phyloP scores from a whole-genome alignment of 1,284 basidiomycete species.

The Coniferiporia weirii region DNA sequence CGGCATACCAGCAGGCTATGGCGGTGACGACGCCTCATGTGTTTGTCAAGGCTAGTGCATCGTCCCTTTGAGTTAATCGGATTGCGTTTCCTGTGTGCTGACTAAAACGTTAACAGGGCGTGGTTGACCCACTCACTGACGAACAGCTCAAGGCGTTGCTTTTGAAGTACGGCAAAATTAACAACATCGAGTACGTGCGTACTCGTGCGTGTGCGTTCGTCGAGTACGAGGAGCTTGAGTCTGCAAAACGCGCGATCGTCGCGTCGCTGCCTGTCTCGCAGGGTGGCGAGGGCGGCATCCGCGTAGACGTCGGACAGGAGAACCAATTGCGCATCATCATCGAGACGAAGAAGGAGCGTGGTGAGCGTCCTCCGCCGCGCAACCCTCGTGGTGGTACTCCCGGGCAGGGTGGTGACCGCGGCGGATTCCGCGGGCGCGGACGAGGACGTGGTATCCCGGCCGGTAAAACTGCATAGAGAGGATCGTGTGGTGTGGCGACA shows the following conservation, averaged over 20 bases:
- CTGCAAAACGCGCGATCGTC: constrained; percentile 80
- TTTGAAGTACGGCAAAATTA: constrained; percentile 64
- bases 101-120: constrained; percentile 41
- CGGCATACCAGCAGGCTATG: constrained; percentile 47
- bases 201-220: constrained; percentile 91
- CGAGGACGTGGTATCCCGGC: constrained; percentile 8
- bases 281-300: constrained; percentile 88
- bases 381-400: constrained; percentile 19
- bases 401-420: constrained; percentile 6
- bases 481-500: neutral
- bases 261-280: constrained; percentile 57
- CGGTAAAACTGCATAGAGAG: constrained; percentile 1
- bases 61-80: neutral
- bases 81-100: constrained; percentile 9
- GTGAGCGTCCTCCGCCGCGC: constrained; percentile 30
- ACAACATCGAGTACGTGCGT: constrained; percentile 86
- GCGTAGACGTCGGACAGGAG: constrained; percentile 41
- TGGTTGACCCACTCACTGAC: constrained; percentile 70
- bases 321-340: constrained; percentile 31
- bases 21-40: constrained; percentile 66
- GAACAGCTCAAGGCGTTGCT: constrained; percentile 55
- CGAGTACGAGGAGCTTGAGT: constrained; percentile 78
- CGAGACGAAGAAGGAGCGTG: constrained; percentile 47
- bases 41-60: constrained; percentile 74
- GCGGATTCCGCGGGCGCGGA: constrained; percentile 12